Evolutionary conservation across 768 basidiomycete species (phyloP).

Genomic region (Leccinum obscurum): DNA sequence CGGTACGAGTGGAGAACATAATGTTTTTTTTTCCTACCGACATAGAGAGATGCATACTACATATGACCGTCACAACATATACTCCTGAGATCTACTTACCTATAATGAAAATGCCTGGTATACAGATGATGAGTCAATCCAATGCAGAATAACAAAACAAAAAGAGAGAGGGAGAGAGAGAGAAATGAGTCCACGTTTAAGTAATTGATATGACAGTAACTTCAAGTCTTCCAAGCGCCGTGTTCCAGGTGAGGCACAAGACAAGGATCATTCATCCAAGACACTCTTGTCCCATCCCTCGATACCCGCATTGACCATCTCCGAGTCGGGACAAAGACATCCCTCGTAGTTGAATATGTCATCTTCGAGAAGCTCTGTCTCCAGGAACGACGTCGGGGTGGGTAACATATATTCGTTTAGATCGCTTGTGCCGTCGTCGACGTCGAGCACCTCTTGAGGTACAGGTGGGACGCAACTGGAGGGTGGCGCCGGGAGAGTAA

Average conservation of each 20-base stretch:
- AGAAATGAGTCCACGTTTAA: not conserved
- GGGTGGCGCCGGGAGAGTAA: not conserved
- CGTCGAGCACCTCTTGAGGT: not conserved
- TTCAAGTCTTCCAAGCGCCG: not conserved
- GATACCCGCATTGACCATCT: constrained; percentile 8
- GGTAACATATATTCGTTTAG: not conserved
- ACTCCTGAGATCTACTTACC: no score
- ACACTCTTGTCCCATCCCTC: constrained; percentile 11
- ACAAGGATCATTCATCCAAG: not conserved
- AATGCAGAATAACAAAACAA: no score
- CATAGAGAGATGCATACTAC: no score
- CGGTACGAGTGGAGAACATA: no score
- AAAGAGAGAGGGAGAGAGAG: no score
- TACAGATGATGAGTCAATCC: no score
- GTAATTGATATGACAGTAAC: not conserved
- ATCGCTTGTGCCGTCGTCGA: not conserved
- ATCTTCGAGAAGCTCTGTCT: not conserved
- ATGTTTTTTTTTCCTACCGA: no score
- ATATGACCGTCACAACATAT: no score
- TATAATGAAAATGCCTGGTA: no score
- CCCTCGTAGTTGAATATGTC: constrained; percentile 5
- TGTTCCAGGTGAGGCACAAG: not conserved
- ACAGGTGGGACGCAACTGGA: not conserved
- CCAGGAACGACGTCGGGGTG: not conserved
- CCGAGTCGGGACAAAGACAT: constrained; percentile 10